A percentile compares a stretch with the other conserved stretches of the same genome.
These are phyloP conservation scores for Omphalotus olearius DNA, from an alignment of 1,284 basidiomycete genomes.

Conservation along the genomic window DNA sequence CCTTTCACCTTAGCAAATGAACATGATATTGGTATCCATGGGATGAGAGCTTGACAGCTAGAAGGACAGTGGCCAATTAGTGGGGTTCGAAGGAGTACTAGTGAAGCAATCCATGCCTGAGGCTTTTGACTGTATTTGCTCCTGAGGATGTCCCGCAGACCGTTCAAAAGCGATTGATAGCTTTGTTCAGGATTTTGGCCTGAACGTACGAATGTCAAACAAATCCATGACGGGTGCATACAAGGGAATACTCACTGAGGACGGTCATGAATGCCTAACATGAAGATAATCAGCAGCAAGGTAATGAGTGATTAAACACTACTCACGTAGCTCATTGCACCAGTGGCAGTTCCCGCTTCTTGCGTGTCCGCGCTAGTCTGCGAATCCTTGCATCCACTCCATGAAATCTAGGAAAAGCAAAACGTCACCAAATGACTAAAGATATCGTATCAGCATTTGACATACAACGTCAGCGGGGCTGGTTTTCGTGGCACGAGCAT, in stretches of 20 bases:
- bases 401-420: slow-evolving; percentile 48
- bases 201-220: slow-evolving; percentile 20
- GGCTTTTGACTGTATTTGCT: slow-evolving; percentile 84
- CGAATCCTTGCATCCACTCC: slow-evolving; percentile 89
- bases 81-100: slow-evolving; percentile 16
- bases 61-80: neutral
- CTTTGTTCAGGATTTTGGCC: slow-evolving; percentile 68
- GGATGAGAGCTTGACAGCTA: slow-evolving; percentile 75
- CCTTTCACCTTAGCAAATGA: slow-evolving; percentile 39
- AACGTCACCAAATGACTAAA: neutral
- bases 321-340: slow-evolving; percentile 81
- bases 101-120: slow-evolving; percentile 39
- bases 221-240: slow-evolving; percentile 9
- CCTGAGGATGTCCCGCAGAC: slow-evolving; percentile 57
- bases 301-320: neutral
- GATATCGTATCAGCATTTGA: neutral
- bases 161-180: slow-evolving; percentile 76
- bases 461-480: slow-evolving; percentile 67
- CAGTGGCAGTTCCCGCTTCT: slow-evolving; percentile 80
- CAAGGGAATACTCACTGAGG: slow-evolving; percentile 43
- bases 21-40: slow-evolving; percentile 59
- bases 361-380: slow-evolving; percentile 91
- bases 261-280: slow-evolving; percentile 70
- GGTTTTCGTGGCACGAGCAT: slow-evolving; percentile 66
- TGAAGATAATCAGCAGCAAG: neutral